Percentiles rank a stretch among this genome's conserved stretches.
These are phyloP conservation scores for Boletus tomentosulus DNA, from an alignment of 768 basidiomycete genomes.

Conservation along the genomic window DNA sequence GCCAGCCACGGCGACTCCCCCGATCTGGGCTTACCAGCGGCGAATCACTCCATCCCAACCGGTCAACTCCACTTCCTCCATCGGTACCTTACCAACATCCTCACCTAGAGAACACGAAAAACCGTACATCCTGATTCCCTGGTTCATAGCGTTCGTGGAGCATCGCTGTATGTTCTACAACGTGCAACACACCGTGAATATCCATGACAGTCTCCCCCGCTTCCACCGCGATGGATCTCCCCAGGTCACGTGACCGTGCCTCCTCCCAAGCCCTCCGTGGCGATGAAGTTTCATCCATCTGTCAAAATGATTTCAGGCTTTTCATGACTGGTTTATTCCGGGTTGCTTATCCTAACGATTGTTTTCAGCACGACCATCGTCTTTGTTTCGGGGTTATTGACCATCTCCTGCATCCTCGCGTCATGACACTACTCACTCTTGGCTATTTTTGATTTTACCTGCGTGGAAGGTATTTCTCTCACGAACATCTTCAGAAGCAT, in stretches of 20 bases:
- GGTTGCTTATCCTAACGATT: conserved; percentile 28
- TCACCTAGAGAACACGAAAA: not conserved
- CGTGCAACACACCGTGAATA: not conserved
- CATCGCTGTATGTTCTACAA: not conserved
- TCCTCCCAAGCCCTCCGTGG: no score
- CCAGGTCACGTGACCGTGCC: conserved; percentile 13
- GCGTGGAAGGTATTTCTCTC: no score
- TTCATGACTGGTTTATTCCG: not conserved
- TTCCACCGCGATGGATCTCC: not conserved
- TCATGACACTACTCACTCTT: conserved; percentile 82
- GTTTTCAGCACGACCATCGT: conserved; percentile 79
- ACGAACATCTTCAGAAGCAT: no score
- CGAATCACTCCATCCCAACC: conserved; percentile 22
- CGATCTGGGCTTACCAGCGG: conserved; percentile 27
- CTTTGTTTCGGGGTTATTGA: conserved; percentile 59
- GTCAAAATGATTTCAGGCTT: not conserved
- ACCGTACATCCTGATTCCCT: not conserved
- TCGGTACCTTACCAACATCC: not conserved
- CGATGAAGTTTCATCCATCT: no score
- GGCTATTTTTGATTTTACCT: conserved; percentile 39
- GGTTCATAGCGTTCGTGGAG: not conserved
- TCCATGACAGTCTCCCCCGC: not conserved
- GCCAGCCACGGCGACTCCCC: conserved; percentile 27
- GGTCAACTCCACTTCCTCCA: conserved; percentile 11
- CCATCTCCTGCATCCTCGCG: conserved; percentile 75